Percentiles rank a stretch among this genome's conserved stretches.
Evolutionary conservation across 2,329 filamentous ascomycete species (phyloP).

Genomic region (Ambrosiella xylebori): DNA sequence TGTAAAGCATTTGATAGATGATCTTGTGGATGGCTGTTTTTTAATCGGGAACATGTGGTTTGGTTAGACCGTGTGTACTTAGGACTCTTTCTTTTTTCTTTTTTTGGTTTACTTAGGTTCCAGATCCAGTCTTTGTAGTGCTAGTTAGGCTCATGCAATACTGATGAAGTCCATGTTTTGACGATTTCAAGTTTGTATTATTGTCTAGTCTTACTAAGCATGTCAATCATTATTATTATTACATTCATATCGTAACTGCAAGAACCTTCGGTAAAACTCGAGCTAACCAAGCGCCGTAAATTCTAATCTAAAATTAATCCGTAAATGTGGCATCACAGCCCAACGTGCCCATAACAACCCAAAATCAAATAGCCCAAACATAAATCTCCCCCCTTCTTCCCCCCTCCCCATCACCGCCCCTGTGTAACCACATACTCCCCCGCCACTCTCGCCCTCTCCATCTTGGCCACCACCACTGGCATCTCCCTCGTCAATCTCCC

Average conservation of each 20-base stretch:
- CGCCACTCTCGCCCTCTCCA: conserved; percentile 45
- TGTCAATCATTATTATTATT: no score
- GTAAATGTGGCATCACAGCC: neutral
- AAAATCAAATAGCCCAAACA: neutral
- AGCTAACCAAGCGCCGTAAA: no score
- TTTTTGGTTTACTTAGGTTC: no score
- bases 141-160: no score
- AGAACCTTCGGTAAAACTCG: no score
- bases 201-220: no score
- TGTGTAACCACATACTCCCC: conserved; percentile 37
- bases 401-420: conserved; percentile 13
- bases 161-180: no score
- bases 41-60: neutral
- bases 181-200: no score
- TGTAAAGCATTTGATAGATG: neutral
- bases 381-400: neutral
- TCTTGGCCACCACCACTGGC: conserved; percentile 44
- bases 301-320: no score
- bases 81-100: neutral
- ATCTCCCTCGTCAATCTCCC: conserved; percentile 39
- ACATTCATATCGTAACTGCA: no score
- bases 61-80: neutral
- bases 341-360: neutral
- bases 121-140: no score
- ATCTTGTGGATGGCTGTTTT: neutral